Percentiles rank a stretch among this genome's conserved stretches.
These are phyloP conservation scores for Diaporthe sp. DNA, from an alignment of 2,329 filamentous ascomycete species.

Conservation along the genomic window DNA sequence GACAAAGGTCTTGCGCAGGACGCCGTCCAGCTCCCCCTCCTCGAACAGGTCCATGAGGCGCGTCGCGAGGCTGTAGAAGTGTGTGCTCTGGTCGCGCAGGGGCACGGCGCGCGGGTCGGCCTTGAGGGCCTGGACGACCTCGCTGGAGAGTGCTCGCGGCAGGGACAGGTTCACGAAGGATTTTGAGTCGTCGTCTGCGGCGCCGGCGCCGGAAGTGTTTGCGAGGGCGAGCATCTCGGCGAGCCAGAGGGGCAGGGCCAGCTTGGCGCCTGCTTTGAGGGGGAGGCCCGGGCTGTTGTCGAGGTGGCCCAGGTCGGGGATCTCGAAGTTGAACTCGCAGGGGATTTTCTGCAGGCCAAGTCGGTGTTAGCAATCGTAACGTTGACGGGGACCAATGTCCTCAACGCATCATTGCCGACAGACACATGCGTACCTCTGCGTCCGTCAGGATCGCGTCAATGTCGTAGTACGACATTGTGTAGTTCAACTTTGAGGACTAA, in stretches of 20 bases:
- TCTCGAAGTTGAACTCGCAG: conserved; percentile 91
- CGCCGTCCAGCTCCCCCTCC: conserved; percentile 79
- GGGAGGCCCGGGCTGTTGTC: conserved; percentile 79
- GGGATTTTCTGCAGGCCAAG: conserved; percentile 79
- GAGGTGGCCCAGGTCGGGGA: conserved; percentile 87
- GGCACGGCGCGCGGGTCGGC: conserved; percentile 90
- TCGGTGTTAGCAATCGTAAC: not conserved
- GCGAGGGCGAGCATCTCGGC: conserved; percentile 90
- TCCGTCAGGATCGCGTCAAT: conserved; percentile 87
- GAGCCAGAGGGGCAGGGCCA: conserved; percentile 92
- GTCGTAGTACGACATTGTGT: conserved; percentile 81
- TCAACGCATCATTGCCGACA: not conserved
- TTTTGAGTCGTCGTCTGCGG: conserved; percentile 51
- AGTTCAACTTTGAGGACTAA: not conserved
- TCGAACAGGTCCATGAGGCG: conserved; percentile 92
- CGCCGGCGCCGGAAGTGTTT: conserved; percentile 50
- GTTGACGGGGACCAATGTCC: not conserved
- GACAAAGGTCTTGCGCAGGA: conserved; percentile 83
- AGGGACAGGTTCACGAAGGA: conserved; percentile 84
- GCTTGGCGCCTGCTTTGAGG: conserved; percentile 82
- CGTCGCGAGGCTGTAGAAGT: conserved; percentile 89
- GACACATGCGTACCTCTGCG: conserved; percentile 68
- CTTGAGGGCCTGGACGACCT: conserved; percentile 89
- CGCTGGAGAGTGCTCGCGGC: conserved; percentile 78
- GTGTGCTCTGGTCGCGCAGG: conserved; percentile 81